These are phyloP conservation scores for Aureobasidium sp. DNA, from an alignment of 2,329 filamentous ascomycete species.

Conservation along the genomic window DNA sequence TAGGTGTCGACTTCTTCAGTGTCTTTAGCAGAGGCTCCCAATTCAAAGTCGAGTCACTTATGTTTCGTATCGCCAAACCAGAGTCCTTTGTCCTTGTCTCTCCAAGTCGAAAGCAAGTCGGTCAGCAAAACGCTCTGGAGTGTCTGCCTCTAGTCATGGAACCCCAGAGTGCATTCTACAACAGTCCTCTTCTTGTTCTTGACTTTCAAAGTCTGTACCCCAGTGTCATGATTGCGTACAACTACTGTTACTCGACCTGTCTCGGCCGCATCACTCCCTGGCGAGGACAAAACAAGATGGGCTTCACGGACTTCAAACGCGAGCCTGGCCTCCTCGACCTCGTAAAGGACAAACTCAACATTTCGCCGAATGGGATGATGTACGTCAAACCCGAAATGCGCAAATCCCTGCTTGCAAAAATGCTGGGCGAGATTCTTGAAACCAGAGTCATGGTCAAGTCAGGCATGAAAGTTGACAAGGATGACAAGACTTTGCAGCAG, in stretches of 20 bases:
- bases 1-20: constrained; percentile 94
- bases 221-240: constrained; percentile 98
- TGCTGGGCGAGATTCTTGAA: constrained; percentile 92
- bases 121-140: constrained; percentile 86
- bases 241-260: constrained; percentile 97
- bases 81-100: constrained; percentile 90
- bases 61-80: constrained; percentile 97
- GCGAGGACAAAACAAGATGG: constrained; percentile 92
- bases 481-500: constrained; percentile 77
- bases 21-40: constrained; percentile 93
- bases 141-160: constrained; percentile 96
- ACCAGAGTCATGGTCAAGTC: constrained; percentile 97
- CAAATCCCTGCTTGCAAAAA: constrained; percentile 87
- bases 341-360: constrained; percentile 78
- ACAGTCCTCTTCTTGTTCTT: constrained; percentile 77
- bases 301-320: constrained; percentile 79
- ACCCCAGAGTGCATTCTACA: constrained; percentile 90
- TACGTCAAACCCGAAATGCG: constrained; percentile 79
- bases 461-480: constrained; percentile 89
- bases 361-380: constrained; percentile 95
- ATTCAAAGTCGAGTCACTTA: constrained; percentile 97
- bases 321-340: constrained; percentile 68
- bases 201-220: constrained; percentile 97
- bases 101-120: constrained; percentile 85
- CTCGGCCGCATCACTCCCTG: constrained; percentile 77